Conservation (phyloP, 345 rosid species). For the Rubroshorea leprosula region DNA sequence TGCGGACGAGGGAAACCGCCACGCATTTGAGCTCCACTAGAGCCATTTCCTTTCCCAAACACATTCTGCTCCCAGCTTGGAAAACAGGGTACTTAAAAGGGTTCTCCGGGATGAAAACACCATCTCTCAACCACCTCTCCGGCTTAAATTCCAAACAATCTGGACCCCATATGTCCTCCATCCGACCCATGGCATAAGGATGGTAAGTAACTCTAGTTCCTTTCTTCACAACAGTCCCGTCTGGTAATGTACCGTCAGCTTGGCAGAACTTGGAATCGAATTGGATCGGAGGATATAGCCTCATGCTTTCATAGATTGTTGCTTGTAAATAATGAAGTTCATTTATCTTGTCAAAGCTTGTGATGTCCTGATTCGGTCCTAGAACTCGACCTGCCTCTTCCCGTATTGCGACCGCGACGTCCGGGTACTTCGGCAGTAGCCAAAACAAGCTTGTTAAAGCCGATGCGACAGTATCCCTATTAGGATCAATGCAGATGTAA, state of each 20-base stretch:
- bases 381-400: conserved; percentile 35
- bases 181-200: conserved; percentile 75
- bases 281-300: conserved; percentile 55
- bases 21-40: conserved; percentile 56
- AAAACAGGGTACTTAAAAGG: conserved; percentile 67
- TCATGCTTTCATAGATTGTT: conserved; percentile 39
- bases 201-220: conserved; percentile 79
- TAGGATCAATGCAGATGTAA: too few relatives aligned
- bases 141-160: conserved; percentile 69
- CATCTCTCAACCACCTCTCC: conserved; percentile 56
- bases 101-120: conserved; percentile 36
- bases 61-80: conserved; percentile 65
- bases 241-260: conserved; percentile 39
- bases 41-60: conserved; percentile 81
- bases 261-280: conserved; percentile 50
- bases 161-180: conserved; percentile 59
- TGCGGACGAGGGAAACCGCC: conserved; percentile 39
- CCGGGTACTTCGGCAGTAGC: conserved; percentile 38
- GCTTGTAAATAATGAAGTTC: conserved; percentile 45
- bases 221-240: conserved; percentile 42
- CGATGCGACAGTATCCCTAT: conserved; percentile 43
- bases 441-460: conserved; percentile 47
- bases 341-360: conserved; percentile 30
- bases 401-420: conserved; percentile 21
- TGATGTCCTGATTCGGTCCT: conserved; percentile 21